Evolutionary conservation across 164 flowering plant genomes (phyloP), one percentile per base, ranked within the genome.

Genomic region (Cinnamomum chago): DNA sequence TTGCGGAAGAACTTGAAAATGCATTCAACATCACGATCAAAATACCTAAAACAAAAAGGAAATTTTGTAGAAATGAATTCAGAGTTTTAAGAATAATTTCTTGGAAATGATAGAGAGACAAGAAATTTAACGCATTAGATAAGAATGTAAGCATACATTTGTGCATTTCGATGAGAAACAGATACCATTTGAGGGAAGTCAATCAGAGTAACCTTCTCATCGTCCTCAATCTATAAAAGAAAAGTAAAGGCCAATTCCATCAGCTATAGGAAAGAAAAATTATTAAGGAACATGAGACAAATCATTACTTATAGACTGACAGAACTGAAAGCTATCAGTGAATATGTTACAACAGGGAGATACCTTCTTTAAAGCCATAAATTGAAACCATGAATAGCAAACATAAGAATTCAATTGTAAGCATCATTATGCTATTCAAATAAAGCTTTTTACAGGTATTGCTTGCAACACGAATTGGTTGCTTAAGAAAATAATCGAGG

Each of bases 121-220:
- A 66, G 22, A n/a, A 65, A 28, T 18, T 67, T 27, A 67, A 18
- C n/a, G 7, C 71, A 75, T 5, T 60, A 70, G 55, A 73, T 50
- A 30, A 75, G 65, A 23, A 11, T 35, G 20, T 51, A 67, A 47
- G 50, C 90, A 68, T 88, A 95, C 99, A 92, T 93, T 67, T 95
- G 86, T 30, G 98, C 99, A 84, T 95, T 95, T 18, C 82, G 88
- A 80, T 95, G 99, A 24, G 93, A 86, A 58, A 92, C 92, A 55
- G 98, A 95, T n/a, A 95, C 98, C 98, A 95, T 95, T 80, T 95
- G 99, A 23, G 99, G 99, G 78, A 95, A 95, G 83, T 95, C 98
- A 76, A 95, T 95, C 93, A 95, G 83, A 10, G 97, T 95, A 58
- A 95, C 79, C 76, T 90, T 89, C 83, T 95, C 99, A 67, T 92